phyloP scores from a whole-genome alignment of 2,329 filamentous ascomycete genomes.

The Penicillium sclerotigenum region DNA sequence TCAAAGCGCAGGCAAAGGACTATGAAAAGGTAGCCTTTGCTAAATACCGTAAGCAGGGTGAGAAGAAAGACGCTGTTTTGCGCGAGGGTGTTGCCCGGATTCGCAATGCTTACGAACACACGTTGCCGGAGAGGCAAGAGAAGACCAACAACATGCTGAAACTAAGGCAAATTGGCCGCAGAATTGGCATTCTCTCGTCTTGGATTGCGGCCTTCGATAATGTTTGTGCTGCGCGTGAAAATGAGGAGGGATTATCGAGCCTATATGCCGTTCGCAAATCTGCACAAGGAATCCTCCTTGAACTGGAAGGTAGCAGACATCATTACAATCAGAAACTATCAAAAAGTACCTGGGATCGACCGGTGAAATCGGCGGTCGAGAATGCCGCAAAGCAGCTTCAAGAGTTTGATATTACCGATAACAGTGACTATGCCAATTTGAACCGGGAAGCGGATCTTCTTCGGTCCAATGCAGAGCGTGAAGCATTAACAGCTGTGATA shows the following conservation, averaged over 20 bases:
- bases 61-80: conserved; percentile 73
- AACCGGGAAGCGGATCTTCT: conserved; percentile 80
- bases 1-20: conserved; percentile 89
- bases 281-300: conserved; percentile 80
- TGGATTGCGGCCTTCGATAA: conserved; percentile 92
- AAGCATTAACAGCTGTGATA: conserved; percentile 70
- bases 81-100: conserved; percentile 78
- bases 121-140: conserved; percentile 71
- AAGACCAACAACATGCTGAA: conserved; percentile 77
- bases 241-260: conserved; percentile 63
- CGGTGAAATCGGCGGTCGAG: conserved; percentile 81
- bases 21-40: conserved; percentile 75
- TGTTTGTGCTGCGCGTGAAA: conserved; percentile 69
- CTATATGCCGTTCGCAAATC: conserved; percentile 78
- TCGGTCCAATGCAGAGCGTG: conserved; percentile 76
- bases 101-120: conserved; percentile 78
- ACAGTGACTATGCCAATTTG: conserved; percentile 67
- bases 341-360: conserved; percentile 80
- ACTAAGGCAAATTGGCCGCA: conserved; percentile 74
- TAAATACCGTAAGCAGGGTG: conserved; percentile 87
- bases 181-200: conserved; percentile 79
- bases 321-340: conserved; percentile 83
- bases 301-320: conserved; percentile 84
- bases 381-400: conserved; percentile 77
- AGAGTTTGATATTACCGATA: conserved; percentile 64